A percentile compares a stretch with the other conserved stretches of the same genome.
Evolutionary conservation across 257 asterid genomes (phyloP).

Genomic region (Solanum pennellii): DNA sequence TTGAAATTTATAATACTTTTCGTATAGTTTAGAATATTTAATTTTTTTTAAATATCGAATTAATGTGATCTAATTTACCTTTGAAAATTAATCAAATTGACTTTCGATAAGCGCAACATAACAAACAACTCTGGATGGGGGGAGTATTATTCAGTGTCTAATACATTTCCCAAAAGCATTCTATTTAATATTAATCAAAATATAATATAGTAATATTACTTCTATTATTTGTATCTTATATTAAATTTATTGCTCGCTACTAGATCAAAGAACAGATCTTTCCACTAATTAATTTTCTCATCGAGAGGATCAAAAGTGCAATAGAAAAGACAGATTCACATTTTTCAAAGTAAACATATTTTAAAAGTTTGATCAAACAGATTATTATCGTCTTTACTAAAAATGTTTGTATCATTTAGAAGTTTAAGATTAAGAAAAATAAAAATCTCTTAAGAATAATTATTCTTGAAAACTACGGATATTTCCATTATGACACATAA

Average conservation of each 20-base stretch:
- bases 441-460: background rate
- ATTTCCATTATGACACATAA: background rate
- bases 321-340: background rate
- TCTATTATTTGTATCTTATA: too few species aligned
- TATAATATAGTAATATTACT: background rate
- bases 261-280: background rate
- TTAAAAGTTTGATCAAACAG: too few species aligned
- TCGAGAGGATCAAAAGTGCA: background rate
- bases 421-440: background rate
- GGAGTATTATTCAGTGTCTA: background rate
- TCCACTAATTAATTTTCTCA: background rate
- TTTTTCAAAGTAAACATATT: too few species aligned
- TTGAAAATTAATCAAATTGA: too few species aligned
- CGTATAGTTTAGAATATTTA: too few species aligned
- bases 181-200: background rate
- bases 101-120: too few species aligned
- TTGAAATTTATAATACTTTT: too few species aligned
- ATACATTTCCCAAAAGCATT: background rate
- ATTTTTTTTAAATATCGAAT: too few species aligned
- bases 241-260: background rate
- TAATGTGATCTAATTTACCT: too few species aligned
- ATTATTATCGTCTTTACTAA: too few species aligned
- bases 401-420: too few species aligned
- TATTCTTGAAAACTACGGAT: background rate
- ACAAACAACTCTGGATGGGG: too few species aligned